Percentiles rank a stretch among this genome's conserved stretches.
These are phyloP conservation scores for Acanthamoeba polyphaga DNA, from an alignment of 208 protist genomes.

Conservation along the genomic window DNA sequence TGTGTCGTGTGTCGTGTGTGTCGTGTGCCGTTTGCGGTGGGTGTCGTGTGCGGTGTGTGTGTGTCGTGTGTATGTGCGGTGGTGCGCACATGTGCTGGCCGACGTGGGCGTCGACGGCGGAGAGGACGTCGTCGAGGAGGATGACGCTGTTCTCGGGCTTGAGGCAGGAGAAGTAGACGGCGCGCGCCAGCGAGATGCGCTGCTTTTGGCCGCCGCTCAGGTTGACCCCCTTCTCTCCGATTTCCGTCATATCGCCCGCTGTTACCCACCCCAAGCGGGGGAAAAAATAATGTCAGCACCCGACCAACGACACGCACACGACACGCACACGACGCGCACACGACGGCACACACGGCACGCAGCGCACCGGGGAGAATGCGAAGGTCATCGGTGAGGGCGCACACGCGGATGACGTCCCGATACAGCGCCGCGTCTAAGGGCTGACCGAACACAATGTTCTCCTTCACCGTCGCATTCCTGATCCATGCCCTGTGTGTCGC, in stretches of 20 bases:
- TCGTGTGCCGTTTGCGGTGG: no score
- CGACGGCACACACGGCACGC: background rate
- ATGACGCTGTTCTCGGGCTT: conserved; percentile 89
- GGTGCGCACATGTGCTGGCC: conserved; percentile 86
- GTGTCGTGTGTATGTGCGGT: conserved; percentile 72
- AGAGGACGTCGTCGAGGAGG: conserved; percentile 90
- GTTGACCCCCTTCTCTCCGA: conserved; percentile 90
- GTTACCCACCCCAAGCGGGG: conserved; percentile 71
- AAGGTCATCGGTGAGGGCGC: conserved; percentile 87
- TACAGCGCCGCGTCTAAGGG: conserved; percentile 88
- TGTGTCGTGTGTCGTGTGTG: no score
- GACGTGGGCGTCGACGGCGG: conserved; percentile 89
- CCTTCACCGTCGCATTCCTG: conserved; percentile 92
- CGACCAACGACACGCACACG: no score
- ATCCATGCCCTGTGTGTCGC: conserved; percentile 92
- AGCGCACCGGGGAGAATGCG: background rate
- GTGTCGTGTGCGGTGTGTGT: no score
- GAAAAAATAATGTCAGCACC: background rate
- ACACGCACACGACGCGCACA: background rate
- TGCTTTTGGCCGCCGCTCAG: conserved; percentile 92
- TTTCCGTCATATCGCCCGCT: conserved; percentile 76
- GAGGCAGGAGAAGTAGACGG: conserved; percentile 82
- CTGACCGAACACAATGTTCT: conserved; percentile 94
- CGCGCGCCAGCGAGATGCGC: conserved; percentile 83
- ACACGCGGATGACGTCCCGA: conserved; percentile 49